Evolutionary conservation across 345 rosid genomes (phyloP).

Genomic region (Anacardium occidentale): DNA sequence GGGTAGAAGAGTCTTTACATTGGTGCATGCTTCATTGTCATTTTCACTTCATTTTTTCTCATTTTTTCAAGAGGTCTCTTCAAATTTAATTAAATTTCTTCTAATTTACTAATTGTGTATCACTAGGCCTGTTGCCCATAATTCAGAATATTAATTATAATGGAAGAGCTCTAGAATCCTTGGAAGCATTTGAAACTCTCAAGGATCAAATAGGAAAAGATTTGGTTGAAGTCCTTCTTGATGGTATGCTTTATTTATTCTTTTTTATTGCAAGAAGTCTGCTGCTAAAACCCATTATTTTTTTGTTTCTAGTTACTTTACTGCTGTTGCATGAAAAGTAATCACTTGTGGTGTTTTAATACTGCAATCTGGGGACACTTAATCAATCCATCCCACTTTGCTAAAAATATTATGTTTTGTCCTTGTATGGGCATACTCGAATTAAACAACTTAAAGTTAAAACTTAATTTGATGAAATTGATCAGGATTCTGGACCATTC

Average conservation of each 20-base stretch:
- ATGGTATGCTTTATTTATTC: slow-evolving; percentile 41
- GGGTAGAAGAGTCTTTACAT: not conserved
- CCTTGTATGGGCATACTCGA: not conserved
- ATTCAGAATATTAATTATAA: slow-evolving; percentile 58
- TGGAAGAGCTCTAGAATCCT: slow-evolving; percentile 53
- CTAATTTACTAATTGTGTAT: slow-evolving; percentile 19
- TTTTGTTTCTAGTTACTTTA: not conserved
- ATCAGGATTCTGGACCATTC: not conserved
- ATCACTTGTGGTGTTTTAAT: not conserved
- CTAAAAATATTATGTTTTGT: not conserved
- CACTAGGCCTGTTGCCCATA: slow-evolving; percentile 83
- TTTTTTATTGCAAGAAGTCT: slow-evolving; percentile 3
- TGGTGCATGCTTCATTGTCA: not conserved
- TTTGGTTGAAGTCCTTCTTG: slow-evolving; percentile 58
- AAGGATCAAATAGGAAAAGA: slow-evolving; percentile 39
- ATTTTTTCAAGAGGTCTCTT: not conserved
- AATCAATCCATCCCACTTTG: not conserved
- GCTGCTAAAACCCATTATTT: not conserved
- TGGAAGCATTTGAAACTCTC: slow-evolving; percentile 40
- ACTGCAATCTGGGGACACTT: not conserved
- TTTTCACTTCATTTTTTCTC: not conserved
- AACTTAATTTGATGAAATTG: not conserved
- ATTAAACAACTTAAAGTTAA: not conserved
- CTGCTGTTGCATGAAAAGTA: not conserved
- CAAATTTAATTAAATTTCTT: not conserved